Base-by-base conservation (phyloP, 2,329 filamentous ascomycete species). In the Podosphaera fusca region DNA sequence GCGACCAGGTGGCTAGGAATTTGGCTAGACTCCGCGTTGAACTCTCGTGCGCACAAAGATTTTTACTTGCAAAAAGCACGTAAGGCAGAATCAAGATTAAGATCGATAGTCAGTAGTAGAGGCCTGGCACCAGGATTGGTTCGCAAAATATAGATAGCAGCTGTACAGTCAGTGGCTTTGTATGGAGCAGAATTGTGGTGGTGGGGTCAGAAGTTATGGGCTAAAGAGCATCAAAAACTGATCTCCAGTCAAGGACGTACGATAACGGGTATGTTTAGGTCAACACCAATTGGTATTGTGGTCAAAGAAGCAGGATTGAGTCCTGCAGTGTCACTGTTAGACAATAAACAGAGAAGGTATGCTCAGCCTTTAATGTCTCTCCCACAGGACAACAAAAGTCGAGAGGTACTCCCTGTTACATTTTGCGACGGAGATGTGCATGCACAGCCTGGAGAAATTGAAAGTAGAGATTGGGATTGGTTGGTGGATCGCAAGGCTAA, bases 391-490 rank as follows among this genome's bases (percentile, higher is more conserved):
- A 38, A 38, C 35, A 5, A 5, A 10, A 10, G 5, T 38, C 35
- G 1, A 3, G 21, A 45, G 2, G 45, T 55, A 14, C 35, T 45
- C 6, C 21, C 21, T 12, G 35, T 29, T 33, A 45, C 36, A 2
- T 21, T 55, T 53, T 34, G 50, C n/a, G 50, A 14, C 12, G 50
- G 50, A 36, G 50, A 52, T n/a, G 33, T 35, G 33, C 50, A 52
- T 31, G 50, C 33, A 34, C 50, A 52, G 21, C 50, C 33, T 14
- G 50, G 50, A 38, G 21, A 77, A 21, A 50, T 50, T 2, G 8
- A 50, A 33, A 30, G 21, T 30, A 10, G 2, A 50, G 46, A 50
- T 12, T 50, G 29, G 29, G 46, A 50, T 30, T 30, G 46, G 46
- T 3, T 3, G 4, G 31, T 7, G 8, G 46, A 33, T 31, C 21